Evolutionary conservation across 1,284 basidiomycete genomes (phyloP).

Genomic region (Uromyces viciae-fabae): DNA sequence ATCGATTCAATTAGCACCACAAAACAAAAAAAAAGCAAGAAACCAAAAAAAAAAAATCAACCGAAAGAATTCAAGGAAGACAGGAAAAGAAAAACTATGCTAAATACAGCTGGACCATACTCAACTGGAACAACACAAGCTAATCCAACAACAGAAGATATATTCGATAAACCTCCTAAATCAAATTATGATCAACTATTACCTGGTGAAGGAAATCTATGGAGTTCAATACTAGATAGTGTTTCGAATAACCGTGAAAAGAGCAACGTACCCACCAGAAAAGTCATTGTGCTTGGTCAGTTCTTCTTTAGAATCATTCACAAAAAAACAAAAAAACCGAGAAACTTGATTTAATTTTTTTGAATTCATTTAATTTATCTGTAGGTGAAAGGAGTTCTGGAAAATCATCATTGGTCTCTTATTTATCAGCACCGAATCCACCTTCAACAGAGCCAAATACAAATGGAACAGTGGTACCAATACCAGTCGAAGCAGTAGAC

Average conservation of each 20-base stretch:
- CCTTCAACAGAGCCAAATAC: constrained; percentile 62
- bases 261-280: constrained; percentile 30
- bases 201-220: constrained; percentile 62
- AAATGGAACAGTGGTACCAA: constrained; percentile 46
- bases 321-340: not conserved
- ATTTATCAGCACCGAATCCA: constrained; percentile 60
- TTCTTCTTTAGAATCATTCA: not conserved
- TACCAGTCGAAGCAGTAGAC: constrained; percentile 43
- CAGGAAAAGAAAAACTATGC: too few species aligned
- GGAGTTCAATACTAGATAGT: constrained; percentile 84
- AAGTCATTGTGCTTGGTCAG: constrained; percentile 32
- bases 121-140: not conserved
- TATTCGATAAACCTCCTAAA: not conserved
- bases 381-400: constrained; percentile 68
- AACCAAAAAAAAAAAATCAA: too few species aligned
- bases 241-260: constrained; percentile 68
- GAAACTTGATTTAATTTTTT: not conserved
- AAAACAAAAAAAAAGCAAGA: too few species aligned
- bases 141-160: not conserved
- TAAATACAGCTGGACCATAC: too few species aligned
- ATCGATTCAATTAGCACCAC: too few species aligned
- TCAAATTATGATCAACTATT: constrained; percentile 30
- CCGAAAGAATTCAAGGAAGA: too few species aligned
- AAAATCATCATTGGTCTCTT: constrained; percentile 68
- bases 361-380: not conserved